Evolutionary conservation across 129 eudicot species (phyloP).

Genomic region (Pulicaria dysenterica): DNA sequence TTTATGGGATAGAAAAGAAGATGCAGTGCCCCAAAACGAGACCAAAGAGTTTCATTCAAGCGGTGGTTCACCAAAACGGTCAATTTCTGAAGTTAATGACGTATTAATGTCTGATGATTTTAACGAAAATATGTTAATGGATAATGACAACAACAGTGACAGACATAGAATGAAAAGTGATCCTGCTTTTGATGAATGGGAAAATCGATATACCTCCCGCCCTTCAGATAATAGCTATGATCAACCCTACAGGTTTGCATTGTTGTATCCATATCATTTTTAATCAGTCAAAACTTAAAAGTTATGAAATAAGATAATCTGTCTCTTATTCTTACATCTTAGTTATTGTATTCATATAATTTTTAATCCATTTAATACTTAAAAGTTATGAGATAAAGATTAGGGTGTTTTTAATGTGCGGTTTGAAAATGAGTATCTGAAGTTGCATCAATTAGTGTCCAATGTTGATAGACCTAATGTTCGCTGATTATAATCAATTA

Average conservation of each 20-base stretch:
- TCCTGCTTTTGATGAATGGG: slow-evolving; percentile 55
- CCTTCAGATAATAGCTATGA: slow-evolving; percentile 34
- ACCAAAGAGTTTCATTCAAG: slow-evolving; percentile 34
- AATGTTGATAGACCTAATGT: neutral
- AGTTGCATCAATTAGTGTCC: neutral
- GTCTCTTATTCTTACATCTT: neutral
- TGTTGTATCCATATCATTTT: neutral
- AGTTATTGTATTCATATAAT: too few species aligned
- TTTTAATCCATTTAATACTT: too few species aligned
- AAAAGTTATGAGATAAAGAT: neutral
- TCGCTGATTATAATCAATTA: neutral
- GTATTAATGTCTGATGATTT: slow-evolving; percentile 34
- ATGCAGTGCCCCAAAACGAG: slow-evolving; percentile 33
- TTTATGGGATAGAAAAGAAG: slow-evolving; percentile 49
- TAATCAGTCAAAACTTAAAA: neutral
- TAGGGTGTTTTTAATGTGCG: neutral
- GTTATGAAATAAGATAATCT: neutral
- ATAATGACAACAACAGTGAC: slow-evolving; percentile 23
- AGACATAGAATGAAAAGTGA: slow-evolving; percentile 33
- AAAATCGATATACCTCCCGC: slow-evolving; percentile 37
- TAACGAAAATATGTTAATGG: slow-evolving; percentile 32
- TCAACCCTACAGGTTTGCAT: slow-evolving; percentile 55
- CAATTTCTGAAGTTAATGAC: slow-evolving; percentile 33
- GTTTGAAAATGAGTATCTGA: neutral
- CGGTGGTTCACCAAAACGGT: slow-evolving; percentile 35